Evolutionary conservation across 208 protist genomes (phyloP), one percentile per base, ranked within the genome.

Genomic region (Trypanosoma caninum): DNA sequence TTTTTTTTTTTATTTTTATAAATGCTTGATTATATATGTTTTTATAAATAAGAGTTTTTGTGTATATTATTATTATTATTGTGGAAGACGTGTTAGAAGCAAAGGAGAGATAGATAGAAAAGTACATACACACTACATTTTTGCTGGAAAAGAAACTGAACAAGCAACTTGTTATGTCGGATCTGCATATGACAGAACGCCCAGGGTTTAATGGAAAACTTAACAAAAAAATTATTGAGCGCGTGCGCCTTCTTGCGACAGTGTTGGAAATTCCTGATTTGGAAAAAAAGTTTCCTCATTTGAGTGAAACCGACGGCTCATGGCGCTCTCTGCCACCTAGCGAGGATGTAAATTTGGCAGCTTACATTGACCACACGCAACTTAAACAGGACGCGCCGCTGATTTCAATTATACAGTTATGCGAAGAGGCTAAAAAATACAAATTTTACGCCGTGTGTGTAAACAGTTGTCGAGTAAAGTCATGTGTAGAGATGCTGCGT

Each of bases 361-460:
- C 38, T 27, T 94, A 84, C 65, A 97, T 98, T 68, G 96, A 98
- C 44, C 94, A 98, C 81, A 98, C 96, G 4, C 37, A 93, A 44
- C 80, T 98, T 11, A 96, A 97, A 59, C 66, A 87, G 16, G 80
- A 88, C 25, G 85, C 93, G 1, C 72, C 70, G 6, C 35, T 60
- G 16, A 67, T 44, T 2, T 57, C 85, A 4, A 73, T 98, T 40
- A 56, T 25, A 34, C 64, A 93, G 51, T 79, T 98, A 4, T 98
- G 94, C 62, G 54, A 84, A 25, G 95, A 98, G 62, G 95, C 97
- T 8, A 51, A 57, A 10, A 18, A 69, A 44, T 30, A 97, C 61
- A 62, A 87, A 41, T 98, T 98, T 57, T 70, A 71, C 28, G 74
- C 93, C 0, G 94, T 98, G 9, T 98, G 95, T 65, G 93, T 98